Percentiles rank a stretch among this genome's conserved stretches.
These are phyloP conservation scores for Suillus bovinus DNA, from an alignment of 768 basidiomycete species.

Conservation along the genomic window DNA sequence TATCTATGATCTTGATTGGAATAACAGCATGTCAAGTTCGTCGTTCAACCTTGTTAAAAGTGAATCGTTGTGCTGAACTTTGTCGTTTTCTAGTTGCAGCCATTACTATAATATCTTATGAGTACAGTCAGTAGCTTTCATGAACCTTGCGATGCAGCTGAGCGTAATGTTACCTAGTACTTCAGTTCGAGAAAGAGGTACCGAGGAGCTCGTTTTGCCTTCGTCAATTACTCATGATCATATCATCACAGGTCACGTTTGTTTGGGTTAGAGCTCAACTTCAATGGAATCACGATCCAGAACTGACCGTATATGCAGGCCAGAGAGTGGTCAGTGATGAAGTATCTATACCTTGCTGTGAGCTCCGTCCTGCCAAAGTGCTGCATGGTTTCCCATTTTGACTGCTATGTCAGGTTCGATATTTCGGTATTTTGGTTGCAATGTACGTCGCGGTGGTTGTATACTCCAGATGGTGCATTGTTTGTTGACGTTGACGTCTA, in stretches of 20 bases:
- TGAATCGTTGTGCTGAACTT: neutral
- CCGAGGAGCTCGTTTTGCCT: no score
- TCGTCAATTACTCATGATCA: neutral
- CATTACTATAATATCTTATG: neutral
- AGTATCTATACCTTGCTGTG: neutral
- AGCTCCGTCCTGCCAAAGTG: neutral
- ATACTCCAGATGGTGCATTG: neutral
- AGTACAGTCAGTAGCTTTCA: neutral
- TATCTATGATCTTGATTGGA: neutral
- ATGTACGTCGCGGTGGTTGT: neutral
- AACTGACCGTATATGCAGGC: neutral
- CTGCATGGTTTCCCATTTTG: neutral
- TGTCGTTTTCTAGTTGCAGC: neutral
- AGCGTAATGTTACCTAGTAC: neutral
- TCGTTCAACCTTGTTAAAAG: neutral
- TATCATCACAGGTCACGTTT: neutral
- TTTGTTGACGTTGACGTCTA: neutral
- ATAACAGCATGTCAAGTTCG: neutral
- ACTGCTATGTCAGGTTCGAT: neutral
- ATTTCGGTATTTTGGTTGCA: neutral
- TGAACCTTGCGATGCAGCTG: neutral
- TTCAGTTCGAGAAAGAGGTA: slow-evolving; percentile 5
- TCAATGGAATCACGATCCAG: no score
- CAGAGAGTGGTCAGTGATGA: neutral
- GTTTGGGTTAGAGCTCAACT: neutral